Base-by-base conservation (phyloP, 1,284 basidiomycete species). In the Cystobasidiaceae sp. region DNA sequence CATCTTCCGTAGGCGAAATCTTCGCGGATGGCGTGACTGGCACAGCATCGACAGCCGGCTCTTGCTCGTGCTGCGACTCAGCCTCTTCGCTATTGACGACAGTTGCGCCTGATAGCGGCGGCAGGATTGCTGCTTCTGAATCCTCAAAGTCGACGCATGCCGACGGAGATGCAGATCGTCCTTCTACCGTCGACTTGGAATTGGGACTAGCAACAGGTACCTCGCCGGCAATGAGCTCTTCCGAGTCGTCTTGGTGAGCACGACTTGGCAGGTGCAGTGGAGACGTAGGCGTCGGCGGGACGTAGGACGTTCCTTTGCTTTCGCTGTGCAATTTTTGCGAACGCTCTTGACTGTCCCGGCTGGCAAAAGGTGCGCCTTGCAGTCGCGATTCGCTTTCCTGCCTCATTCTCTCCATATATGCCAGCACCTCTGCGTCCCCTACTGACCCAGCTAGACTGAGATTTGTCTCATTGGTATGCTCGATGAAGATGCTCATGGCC, bases 391-490 rank as follows among this genome's bases (percentile, higher is more conserved):
- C 54, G 21, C 54, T 56, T 11, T 56, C 54, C 28, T 56, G 54
- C n/a, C 54, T 41, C 39, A 56, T 9, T 21, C 54, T 11, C 25
- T 56, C 37, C 61, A 64, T 64, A 45, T 64, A 64, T 27, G n/a
- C 61, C 30, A 64, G 52, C n/a, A 64, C 61, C 27, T 56, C 61
- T 2, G 61, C 41, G 17, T 64, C 61, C 7, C 50, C 61, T 9
- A 64, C 61, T 21, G 21, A 5, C 3, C 30, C 15, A 6, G 28
- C 28, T 43, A n/a, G 32, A 46, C 23, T 33, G n/a, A n/a, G n/a
- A n/a, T n/a, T n/a, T n/a, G n/a, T n/a, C 5, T 25, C 61, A n/a
- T 28, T 30, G 5, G 46, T 32, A 19, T 54, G 49, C 34, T 64
- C 61, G 30, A 64, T 21, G 51, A 48, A 56, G 32, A 64, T 4